These are phyloP conservation scores for Suillus occidentalis DNA, from an alignment of 768 basidiomycete species.

Conservation along the genomic window DNA sequence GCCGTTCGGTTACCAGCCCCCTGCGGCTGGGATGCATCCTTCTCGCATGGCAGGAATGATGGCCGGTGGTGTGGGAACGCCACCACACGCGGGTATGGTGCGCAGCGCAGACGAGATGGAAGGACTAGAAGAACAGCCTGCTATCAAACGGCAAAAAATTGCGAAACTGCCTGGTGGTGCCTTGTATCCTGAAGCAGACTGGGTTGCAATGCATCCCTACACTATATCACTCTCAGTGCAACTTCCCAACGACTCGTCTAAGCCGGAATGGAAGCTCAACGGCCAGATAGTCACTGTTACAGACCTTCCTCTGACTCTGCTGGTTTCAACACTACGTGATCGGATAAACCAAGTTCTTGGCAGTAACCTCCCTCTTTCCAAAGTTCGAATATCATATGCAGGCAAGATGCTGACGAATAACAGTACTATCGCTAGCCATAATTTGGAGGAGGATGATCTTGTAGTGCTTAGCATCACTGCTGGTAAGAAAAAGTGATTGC, in stretches of 20 bases:
- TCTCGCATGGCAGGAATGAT: slow-evolving; percentile 62
- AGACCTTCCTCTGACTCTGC: slow-evolving; percentile 79
- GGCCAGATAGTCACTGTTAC: slow-evolving; percentile 75
- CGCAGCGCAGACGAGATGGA: slow-evolving; percentile 84
- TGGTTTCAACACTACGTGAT: slow-evolving; percentile 89
- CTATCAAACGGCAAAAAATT: slow-evolving; percentile 85
- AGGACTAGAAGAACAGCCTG: slow-evolving; percentile 66
- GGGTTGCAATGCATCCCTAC: slow-evolving; percentile 89
- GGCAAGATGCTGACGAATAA: slow-evolving; percentile 88
- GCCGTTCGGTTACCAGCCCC: slow-evolving; percentile 78
- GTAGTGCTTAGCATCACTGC: slow-evolving; percentile 77
- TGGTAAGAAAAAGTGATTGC: slow-evolving; percentile 63
- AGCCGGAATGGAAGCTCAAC: slow-evolving; percentile 92
- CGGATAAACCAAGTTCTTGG: slow-evolving; percentile 79
- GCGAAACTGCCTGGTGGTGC: slow-evolving; percentile 84
- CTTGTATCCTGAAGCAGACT: slow-evolving; percentile 84
- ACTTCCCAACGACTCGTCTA: slow-evolving; percentile 77
- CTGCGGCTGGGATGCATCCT: slow-evolving; percentile 67
- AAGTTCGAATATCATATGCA: slow-evolving; percentile 74
- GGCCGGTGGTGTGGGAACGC: slow-evolving; percentile 42
- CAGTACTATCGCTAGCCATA: slow-evolving; percentile 81
- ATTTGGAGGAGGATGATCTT: slow-evolving; percentile 89
- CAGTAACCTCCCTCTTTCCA: slow-evolving; percentile 76
- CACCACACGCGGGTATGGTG: slow-evolving; percentile 66
- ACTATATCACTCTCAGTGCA: slow-evolving; percentile 86